Percentiles rank a stretch among this genome's conserved stretches.
These are phyloP conservation scores for Lobosporangium transversale DNA, from an alignment of 192 early-diverging fungal genomes.

Conservation along the genomic window DNA sequence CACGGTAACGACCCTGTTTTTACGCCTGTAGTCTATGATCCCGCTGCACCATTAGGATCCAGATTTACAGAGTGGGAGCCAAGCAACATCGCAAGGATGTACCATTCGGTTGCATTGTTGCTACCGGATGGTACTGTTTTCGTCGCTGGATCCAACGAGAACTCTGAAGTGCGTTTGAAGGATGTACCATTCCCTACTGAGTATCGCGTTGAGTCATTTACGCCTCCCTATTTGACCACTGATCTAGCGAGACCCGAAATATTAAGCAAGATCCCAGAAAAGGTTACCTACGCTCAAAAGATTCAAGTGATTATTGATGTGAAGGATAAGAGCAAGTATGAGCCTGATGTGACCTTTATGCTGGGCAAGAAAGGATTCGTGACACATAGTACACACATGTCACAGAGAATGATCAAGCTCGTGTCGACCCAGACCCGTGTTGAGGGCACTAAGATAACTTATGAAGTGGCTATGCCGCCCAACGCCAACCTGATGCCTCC, in stretches of 20 bases:
- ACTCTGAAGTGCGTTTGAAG: constrained; percentile 34
- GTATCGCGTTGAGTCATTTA: constrained; percentile 63
- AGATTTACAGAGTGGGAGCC: constrained; percentile 51
- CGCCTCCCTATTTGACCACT: constrained; percentile 63
- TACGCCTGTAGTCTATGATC: constrained; percentile 67
- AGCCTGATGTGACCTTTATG: constrained; percentile 51
- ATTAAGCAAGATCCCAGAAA: constrained; percentile 22
- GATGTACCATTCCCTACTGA: constrained; percentile 56
- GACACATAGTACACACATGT: constrained; percentile 67
- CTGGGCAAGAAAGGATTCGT: constrained; percentile 60
- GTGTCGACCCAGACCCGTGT: constrained; percentile 6
- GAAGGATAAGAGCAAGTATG: constrained; percentile 29
- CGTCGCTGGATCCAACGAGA: constrained; percentile 53
- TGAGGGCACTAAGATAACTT: constrained; percentile 23
- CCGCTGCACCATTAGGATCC: constrained; percentile 46
- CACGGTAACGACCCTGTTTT: constrained; percentile 59
- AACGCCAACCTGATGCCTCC: constrained; percentile 65
- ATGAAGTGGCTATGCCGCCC: constrained; percentile 55
- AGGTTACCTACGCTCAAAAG: constrained; percentile 43
- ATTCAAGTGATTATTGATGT: constrained; percentile 51
- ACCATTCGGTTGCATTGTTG: constrained; percentile 67
- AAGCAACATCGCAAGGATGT: constrained; percentile 68
- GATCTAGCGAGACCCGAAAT: constrained; percentile 53
- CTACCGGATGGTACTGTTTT: constrained; percentile 55
- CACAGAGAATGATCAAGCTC: constrained; percentile 60